Evolutionary conservation across 345 rosid genomes (phyloP).

Genomic region (Murraya koenigii): DNA sequence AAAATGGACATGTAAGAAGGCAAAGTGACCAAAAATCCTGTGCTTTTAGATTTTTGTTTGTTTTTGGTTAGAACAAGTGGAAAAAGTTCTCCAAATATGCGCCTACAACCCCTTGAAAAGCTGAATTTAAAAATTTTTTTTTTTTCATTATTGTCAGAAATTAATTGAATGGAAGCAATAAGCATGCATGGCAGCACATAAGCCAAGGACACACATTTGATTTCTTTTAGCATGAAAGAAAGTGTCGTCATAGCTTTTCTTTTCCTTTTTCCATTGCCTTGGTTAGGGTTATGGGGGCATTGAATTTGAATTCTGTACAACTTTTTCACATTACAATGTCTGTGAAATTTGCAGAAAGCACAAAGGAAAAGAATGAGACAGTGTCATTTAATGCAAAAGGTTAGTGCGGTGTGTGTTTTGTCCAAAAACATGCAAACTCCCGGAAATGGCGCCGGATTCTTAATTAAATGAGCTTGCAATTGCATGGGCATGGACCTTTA

Average conservation of each 20-base stretch:
- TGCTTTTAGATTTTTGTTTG: constrained; percentile 13
- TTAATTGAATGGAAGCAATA: background rate
- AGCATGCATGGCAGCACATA: constrained; percentile 11
- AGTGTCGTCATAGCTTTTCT: background rate
- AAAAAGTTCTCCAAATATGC: constrained; percentile 17
- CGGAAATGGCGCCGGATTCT: constrained; percentile 32
- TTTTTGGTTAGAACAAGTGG: background rate
- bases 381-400: constrained; percentile 31
- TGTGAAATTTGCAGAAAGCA: background rate
- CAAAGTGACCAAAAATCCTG: constrained; percentile 23
- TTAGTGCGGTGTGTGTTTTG: background rate
- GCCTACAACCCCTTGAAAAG: constrained; percentile 19
- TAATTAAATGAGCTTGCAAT: background rate
- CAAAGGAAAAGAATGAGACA: background rate
- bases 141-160: constrained; percentile 5
- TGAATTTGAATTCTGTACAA: background rate
- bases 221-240: background rate
- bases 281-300: too few species aligned
- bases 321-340: background rate
- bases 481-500: background rate
- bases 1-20: constrained; percentile 14
- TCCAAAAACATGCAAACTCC: constrained; percentile 26
- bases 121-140: constrained; percentile 4
- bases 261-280: background rate
- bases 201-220: constrained; percentile 3